These are phyloP conservation scores for Cinnamomum chago DNA, from an alignment of 164 flowering plant genomes.

Conservation along the genomic window DNA sequence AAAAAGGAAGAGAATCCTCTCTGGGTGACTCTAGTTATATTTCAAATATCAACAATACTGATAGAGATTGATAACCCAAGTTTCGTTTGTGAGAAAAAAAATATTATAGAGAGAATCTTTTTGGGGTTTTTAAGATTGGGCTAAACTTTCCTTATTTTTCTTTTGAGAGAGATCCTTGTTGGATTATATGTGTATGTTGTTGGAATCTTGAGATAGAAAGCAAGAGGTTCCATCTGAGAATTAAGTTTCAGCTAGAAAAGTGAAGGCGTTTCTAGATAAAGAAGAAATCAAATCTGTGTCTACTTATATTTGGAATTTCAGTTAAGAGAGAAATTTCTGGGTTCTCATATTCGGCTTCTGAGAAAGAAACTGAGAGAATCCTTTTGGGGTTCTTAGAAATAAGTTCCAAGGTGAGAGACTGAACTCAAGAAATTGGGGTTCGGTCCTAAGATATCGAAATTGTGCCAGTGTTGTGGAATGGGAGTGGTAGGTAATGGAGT, in stretches of 20 bases:
- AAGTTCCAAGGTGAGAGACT: not conserved
- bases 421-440: not conserved
- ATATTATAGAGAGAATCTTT: not conserved
- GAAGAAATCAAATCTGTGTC: not conserved
- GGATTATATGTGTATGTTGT: no score
- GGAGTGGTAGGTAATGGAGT: conserved; percentile 49
- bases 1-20: no score
- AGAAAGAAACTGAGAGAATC: not conserved
- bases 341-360: not conserved
- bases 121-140: not conserved
- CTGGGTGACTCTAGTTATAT: not conserved
- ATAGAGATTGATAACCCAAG: not conserved
- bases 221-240: not conserved
- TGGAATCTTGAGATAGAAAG: no score
- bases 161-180: no score
- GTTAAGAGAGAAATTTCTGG: not conserved
- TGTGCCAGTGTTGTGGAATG: conserved; percentile 1
- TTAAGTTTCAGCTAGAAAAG: not conserved
- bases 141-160: no score
- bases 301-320: not conserved
- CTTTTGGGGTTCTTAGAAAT: not conserved
- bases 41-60: no score
- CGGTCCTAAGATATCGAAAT: not conserved
- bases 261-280: not conserved
- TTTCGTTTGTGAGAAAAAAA: no score